Evolutionary conservation across 2,329 filamentous ascomycete species (phyloP), one percentile per base, ranked within the genome.

Genomic region (Aureobasidium sp.): DNA sequence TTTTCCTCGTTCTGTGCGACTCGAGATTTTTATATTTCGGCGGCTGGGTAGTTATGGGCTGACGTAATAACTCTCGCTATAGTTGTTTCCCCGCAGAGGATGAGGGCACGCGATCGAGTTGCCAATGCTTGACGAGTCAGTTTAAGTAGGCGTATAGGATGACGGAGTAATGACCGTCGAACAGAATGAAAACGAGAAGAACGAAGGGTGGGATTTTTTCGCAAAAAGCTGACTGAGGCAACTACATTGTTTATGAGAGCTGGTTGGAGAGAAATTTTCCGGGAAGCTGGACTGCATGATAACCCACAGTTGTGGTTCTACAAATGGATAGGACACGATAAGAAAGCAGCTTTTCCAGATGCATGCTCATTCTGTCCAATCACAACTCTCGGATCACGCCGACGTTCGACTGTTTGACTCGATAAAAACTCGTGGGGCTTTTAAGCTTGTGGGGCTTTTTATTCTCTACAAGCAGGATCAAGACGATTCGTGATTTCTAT

Each of bases 271-370:
- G 39, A 48, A 59, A 47, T 37, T 39, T 43, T 59, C 10, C 55
- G 55, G 32, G 7, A 34, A 34, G 32, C 32, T 34, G 32, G 9
- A 34, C 32, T 34, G 32, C 32, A 57, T 46, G 53, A 36, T 34
- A 20, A 59, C 32, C 41, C 29, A 43, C 52, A 56, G 52, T 13
- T 29, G 26, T 56, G 52, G 52, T 39, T 46, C 52, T 34, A 32
- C 55, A 34, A 59, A 48, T 59, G 43, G 55, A 59, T 59, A 59
- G 55, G 32, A 24, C 27, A 32, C 55, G 55, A 59, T 59, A 48
- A 59, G 53, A 34, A 20, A 46, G 53, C 37, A 43, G 24, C 10
- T 55, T 20, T 24, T 13, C 24, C 10, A 17, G 15, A 12, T 57
- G 26, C 27, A 37, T 39, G 20, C 3, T 3, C 32, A 9, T 29